A percentile compares a stretch with the other conserved stretches of the same genome.
Evolutionary conservation across 495 filamentous ascomycete species (phyloP).

Genomic region (Penicillium canescens): DNA sequence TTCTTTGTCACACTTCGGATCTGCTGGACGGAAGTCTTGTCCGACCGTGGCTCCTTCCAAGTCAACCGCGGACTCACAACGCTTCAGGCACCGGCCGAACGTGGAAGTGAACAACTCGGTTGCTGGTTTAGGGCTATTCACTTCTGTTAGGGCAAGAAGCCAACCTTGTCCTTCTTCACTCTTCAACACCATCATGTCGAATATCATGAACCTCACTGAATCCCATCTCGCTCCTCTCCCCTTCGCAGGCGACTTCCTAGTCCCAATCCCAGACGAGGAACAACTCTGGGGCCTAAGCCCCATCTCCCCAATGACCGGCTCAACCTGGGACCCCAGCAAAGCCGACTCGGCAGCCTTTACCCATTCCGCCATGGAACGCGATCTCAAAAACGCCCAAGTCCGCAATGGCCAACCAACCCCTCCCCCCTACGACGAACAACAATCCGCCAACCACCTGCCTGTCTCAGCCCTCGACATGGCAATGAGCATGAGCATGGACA

Average conservation of each 20-base stretch:
- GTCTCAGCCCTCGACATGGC: constrained; percentile 1
- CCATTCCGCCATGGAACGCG: constrained; percentile 27
- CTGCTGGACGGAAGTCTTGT: constrained; percentile 35
- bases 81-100: constrained; percentile 22
- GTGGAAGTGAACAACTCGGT: constrained; percentile 11
- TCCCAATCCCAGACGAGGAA: constrained; percentile 34
- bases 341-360: constrained; percentile 25
- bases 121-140: no score
- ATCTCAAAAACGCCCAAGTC: constrained; percentile 38
- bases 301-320: constrained; percentile 28
- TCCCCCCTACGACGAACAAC: constrained; percentile 34
- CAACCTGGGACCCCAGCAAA: constrained; percentile 26
- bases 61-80: constrained; percentile 20
- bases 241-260: constrained; percentile 31
- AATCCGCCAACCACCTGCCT: neutral
- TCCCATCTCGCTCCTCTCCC: constrained; percentile 17
- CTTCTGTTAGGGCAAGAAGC: no score
- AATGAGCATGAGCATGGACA: neutral
- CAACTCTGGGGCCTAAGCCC: constrained; percentile 36
- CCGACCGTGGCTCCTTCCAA: constrained; percentile 30
- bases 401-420: constrained; percentile 47
- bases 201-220: neutral
- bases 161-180: constrained; percentile 1
- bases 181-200: constrained; percentile 17
- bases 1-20: constrained; percentile 22